Evolutionary conservation across 129 eudicot genomes (phyloP).

Genomic region (Oenanthe sinensis): DNA sequence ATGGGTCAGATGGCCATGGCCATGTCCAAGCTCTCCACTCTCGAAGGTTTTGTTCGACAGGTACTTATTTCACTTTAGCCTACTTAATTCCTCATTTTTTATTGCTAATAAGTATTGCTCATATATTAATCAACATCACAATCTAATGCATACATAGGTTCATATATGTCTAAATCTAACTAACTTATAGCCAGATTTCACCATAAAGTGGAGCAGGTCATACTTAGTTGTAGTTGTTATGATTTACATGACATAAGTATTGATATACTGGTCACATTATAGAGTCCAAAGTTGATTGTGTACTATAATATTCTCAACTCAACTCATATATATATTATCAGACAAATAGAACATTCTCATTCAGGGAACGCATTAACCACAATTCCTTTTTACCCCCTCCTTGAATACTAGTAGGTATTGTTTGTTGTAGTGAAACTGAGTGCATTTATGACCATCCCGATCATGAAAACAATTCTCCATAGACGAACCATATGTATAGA

Average conservation of each 20-base stretch:
- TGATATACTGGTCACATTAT: neutral
- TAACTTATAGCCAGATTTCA: neutral
- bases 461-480: neutral
- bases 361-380: neutral
- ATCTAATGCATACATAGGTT: neutral
- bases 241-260: neutral
- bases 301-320: neutral
- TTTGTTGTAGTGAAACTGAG: slow-evolving; percentile 1
- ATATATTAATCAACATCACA: neutral
- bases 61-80: slow-evolving; percentile 17
- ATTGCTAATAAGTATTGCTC: neutral
- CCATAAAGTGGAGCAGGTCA: slow-evolving; percentile 2
- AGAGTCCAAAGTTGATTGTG: neutral
- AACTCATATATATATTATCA: too few species aligned
- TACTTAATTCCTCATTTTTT: neutral
- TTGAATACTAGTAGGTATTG: neutral
- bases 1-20: slow-evolving; percentile 91
- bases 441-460: neutral
- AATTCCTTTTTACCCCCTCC: neutral
- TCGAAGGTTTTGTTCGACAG: slow-evolving; percentile 84
- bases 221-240: neutral
- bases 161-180: neutral
- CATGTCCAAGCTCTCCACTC: slow-evolving; percentile 71
- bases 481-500: neutral
- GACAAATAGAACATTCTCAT: neutral